Evolutionary conservation across 345 rosid species (phyloP), one percentile per base, ranked within the genome.

Genomic region (Sisymbrium irio): DNA sequence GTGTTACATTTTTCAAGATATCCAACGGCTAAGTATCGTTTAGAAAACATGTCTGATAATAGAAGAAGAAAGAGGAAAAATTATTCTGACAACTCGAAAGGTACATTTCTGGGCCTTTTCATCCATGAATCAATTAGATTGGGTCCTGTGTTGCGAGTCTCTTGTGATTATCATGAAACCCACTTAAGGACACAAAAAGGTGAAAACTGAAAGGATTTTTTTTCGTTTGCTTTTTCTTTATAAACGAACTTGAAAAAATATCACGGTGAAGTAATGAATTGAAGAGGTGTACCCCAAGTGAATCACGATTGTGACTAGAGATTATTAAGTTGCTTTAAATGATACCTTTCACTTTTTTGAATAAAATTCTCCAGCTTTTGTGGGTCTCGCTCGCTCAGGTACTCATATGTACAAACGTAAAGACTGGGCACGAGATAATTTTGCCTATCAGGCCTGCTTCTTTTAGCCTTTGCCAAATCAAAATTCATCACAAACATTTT

Each of bases 241-340:
- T 40, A 67, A 67, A 53, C 61, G 61, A 62, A 74, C 63, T 59
- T 49, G 46, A n/a, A 22, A 15, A 50, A 62, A 45, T 15, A 50
- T 35, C 57, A 75, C 63, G 69, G 69, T 69, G 35, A 61, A 68
- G 74, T 22, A 33, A 61, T 68, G 74, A 75, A 75, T 12, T 41
- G 69, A 69, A 61, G 75, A 68, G 74, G 69, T 65, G 28, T 22
- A 51, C n/a, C 76, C 8, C 35, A 60, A 61, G 55, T 73, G 57
- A 73, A 22, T 62, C 79, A 69, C 59, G 75, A 69, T 54, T 53
- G 65, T 54, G 75, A 69, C 79, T 6, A 62, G 71, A 62, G 79
- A 76, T 62, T 76, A 69, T 76, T 69, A 62, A 69, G 71, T 69
- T 76, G 65, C 79, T 76, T 76, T 76, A 62, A 76, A 76, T 76